Evolutionary conservation across 2,329 filamentous ascomycete genomes (phyloP).

Genomic region (Nigrograna mackinnonii): DNA sequence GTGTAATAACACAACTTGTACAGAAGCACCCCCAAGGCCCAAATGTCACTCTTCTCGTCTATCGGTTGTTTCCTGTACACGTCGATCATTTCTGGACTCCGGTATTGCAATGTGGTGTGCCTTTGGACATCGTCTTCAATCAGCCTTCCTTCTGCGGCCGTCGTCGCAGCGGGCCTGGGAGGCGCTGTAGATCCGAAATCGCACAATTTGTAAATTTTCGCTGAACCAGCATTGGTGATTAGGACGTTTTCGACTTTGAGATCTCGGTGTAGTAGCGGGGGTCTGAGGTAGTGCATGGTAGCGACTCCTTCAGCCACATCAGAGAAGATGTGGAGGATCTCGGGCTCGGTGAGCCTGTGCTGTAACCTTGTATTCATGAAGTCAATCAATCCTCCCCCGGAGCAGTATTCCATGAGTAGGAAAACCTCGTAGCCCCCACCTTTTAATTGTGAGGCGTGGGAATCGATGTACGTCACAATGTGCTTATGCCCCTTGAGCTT

Average conservation of each 20-base stretch:
- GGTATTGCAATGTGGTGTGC: slow-evolving; percentile 95
- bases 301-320: slow-evolving; percentile 96
- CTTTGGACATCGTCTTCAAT: slow-evolving; percentile 97
- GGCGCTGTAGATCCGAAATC: slow-evolving; percentile 94
- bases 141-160: slow-evolving; percentile 83
- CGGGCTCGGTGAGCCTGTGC: slow-evolving; percentile 93
- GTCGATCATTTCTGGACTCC: slow-evolving; percentile 98
- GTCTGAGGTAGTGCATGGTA: slow-evolving; percentile 98
- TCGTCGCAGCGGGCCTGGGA: slow-evolving; percentile 81
- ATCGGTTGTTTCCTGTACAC: slow-evolving; percentile 96
- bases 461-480: slow-evolving; percentile 98
- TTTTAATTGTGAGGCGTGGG: slow-evolving; percentile 90
- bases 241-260: slow-evolving; percentile 98
- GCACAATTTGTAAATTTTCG: slow-evolving; percentile 88
- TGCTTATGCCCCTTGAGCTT: slow-evolving; percentile 94
- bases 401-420: slow-evolving; percentile 96
- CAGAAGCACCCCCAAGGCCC: slow-evolving; percentile 90
- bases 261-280: slow-evolving; percentile 88
- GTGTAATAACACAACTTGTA: slow-evolving; percentile 99
- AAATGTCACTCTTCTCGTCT: slow-evolving; percentile 98
- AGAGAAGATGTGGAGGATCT: slow-evolving; percentile 95
- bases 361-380: slow-evolving; percentile 99
- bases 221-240: slow-evolving; percentile 71
- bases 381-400: slow-evolving; percentile 93
- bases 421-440: slow-evolving; percentile 98